These are phyloP conservation scores for Fusarium euwallaceae DNA, from an alignment of 2,329 filamentous ascomycete genomes.

Conservation along the genomic window DNA sequence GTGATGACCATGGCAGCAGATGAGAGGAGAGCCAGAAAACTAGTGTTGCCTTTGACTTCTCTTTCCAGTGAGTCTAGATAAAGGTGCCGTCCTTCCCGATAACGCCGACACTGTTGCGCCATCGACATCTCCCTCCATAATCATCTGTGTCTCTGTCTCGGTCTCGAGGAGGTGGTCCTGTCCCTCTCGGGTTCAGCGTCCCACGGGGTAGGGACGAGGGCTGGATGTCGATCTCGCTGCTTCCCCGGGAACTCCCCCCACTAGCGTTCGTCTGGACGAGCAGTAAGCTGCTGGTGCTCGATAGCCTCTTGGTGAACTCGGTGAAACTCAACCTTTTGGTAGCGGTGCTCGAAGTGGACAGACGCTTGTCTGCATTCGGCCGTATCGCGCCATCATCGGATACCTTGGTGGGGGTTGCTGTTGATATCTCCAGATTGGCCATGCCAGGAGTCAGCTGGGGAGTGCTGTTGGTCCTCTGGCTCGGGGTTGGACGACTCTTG, in stretches of 20 bases:
- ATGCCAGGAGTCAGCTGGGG: slow-evolving; percentile 57
- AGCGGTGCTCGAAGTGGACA: slow-evolving; percentile 67
- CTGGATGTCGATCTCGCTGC: slow-evolving; percentile 60
- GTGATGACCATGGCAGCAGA: slow-evolving; percentile 1
- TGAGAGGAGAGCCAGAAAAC: neutral
- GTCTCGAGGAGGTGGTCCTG: slow-evolving; percentile 50
- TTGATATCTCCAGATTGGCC: slow-evolving; percentile 37
- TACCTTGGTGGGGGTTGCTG: slow-evolving; percentile 44
- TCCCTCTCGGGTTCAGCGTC: slow-evolving; percentile 60
- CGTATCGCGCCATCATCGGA: slow-evolving; percentile 52
- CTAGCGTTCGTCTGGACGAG: slow-evolving; percentile 70
- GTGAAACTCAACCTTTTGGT: slow-evolving; percentile 71
- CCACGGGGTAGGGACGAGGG: slow-evolving; percentile 52
- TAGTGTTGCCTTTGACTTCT: neutral
- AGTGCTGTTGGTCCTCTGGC: slow-evolving; percentile 63
- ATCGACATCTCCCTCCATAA: slow-evolving; percentile 61
- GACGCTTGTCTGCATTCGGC: slow-evolving; percentile 60
- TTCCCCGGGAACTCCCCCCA: slow-evolving; percentile 61
- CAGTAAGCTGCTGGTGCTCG: slow-evolving; percentile 71
- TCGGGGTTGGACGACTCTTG: slow-evolving; percentile 58
- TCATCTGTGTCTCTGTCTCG: slow-evolving; percentile 53
- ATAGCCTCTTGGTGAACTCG: slow-evolving; percentile 71
- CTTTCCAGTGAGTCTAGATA: slow-evolving; percentile 51
- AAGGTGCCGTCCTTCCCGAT: slow-evolving; percentile 68
- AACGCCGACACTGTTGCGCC: slow-evolving; percentile 69